Conservation (phyloP, 495 filamentous ascomycete species). For the Aspergillus asperescens region DNA sequence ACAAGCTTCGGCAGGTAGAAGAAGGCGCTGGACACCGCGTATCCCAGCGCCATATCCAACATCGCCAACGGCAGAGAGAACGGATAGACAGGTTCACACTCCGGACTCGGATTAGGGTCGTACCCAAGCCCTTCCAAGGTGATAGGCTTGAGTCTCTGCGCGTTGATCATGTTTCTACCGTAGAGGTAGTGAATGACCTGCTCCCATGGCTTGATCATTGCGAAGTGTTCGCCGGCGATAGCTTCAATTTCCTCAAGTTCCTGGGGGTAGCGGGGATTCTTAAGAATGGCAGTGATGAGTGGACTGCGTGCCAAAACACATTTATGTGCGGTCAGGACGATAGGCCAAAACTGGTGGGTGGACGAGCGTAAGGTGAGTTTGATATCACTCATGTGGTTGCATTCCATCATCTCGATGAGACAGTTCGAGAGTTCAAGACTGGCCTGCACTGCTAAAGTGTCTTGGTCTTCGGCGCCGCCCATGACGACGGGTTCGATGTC, state of each 20-base stretch:
- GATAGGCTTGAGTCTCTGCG: constrained; percentile 3
- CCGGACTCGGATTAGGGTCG: background rate
- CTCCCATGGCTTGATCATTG: constrained; percentile 22
- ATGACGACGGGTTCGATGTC: background rate
- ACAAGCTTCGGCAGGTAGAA: constrained; percentile 20
- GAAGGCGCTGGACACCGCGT: constrained; percentile 29
- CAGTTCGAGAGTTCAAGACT: constrained; percentile 3
- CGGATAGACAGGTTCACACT: background rate
- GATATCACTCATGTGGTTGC: constrained; percentile 17
- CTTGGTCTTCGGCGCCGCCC: background rate
- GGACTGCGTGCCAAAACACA: constrained; percentile 21
- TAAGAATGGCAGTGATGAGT: constrained; percentile 10
- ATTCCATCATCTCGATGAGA: constrained; percentile 10
- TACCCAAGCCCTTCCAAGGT: constrained; percentile 18
- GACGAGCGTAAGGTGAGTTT: constrained; percentile 18
- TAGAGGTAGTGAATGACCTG: constrained; percentile 28
- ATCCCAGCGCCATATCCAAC: constrained; percentile 28
- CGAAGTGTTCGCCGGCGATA: constrained; percentile 16
- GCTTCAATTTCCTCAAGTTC: constrained; percentile 13
- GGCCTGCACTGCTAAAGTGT: background rate
- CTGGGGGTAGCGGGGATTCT: background rate
- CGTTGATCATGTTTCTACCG: constrained; percentile 14
- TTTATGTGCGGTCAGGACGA: constrained; percentile 19
- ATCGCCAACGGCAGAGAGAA: constrained; percentile 20
- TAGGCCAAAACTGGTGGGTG: constrained; percentile 8